These are phyloP conservation scores for Kodamaea leandrae DNA, from an alignment of 805 yeast species.

Conservation along the genomic window DNA sequence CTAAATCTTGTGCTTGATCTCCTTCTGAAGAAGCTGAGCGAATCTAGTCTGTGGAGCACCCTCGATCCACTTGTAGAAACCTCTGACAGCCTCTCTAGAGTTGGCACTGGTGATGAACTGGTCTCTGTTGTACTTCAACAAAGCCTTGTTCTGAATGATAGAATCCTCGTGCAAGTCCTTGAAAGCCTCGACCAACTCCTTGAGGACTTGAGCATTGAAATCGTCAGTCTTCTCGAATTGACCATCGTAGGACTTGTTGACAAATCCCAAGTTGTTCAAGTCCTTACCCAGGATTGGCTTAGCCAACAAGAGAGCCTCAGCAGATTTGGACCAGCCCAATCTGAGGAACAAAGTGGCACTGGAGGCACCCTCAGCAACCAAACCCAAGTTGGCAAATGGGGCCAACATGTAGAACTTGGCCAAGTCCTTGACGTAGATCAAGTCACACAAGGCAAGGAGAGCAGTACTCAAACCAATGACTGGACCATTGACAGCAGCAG, in stretches of 20 bases:
- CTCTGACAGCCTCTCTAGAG: conserved; percentile 64
- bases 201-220: conserved; percentile 41
- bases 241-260: conserved; percentile 54
- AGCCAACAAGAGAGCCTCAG: conserved; percentile 70
- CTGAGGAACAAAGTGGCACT: conserved; percentile 66
- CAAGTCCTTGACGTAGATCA: conserved; percentile 64
- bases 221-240: conserved; percentile 34
- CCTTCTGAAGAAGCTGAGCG: conserved; percentile 49
- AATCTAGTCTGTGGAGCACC: conserved; percentile 75
- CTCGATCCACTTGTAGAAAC: conserved; percentile 65
- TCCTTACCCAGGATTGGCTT: conserved; percentile 62
- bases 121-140: conserved; percentile 40
- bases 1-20: conserved; percentile 61
- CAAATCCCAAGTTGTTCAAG: conserved; percentile 54
- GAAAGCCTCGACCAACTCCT: conserved; percentile 34
- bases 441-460: conserved; percentile 70
- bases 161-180: conserved; percentile 46
- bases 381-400: conserved; percentile 81
- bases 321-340: conserved; percentile 68
- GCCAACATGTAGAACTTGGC: conserved; percentile 56
- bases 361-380: conserved; percentile 79
- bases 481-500: conserved; percentile 81
- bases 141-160: conserved; percentile 45
- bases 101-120: conserved; percentile 48
- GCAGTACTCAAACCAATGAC: conserved; percentile 79